A percentile compares a stretch with the other conserved stretches of the same genome.
phyloP scores from a whole-genome alignment of 164 flowering plant genomes.

The Stephania japonica region DNA sequence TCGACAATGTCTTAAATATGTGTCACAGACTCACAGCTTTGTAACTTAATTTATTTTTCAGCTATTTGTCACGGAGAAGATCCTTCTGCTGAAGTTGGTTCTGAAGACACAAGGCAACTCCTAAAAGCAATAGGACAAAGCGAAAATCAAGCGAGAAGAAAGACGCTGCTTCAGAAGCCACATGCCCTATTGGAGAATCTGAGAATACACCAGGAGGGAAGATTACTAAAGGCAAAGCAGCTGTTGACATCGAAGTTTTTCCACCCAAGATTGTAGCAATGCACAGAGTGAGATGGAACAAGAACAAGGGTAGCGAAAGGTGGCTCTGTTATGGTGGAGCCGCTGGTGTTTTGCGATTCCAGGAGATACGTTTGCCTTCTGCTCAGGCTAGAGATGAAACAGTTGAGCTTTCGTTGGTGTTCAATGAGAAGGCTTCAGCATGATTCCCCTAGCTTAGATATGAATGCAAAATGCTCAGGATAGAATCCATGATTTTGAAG shows the following conservation, averaged over 20 bases:
- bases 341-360: constrained; percentile 76
- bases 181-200: constrained; percentile 10
- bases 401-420: not conserved
- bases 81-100: constrained; percentile 19
- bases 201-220: constrained; percentile 9
- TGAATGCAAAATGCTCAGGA: not conserved
- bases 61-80: constrained; percentile 42
- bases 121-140: constrained; percentile 9
- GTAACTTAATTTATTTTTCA: constrained; percentile 21
- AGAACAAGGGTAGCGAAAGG: constrained; percentile 85
- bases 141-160: constrained; percentile 12
- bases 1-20: not conserved
- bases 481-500: no score
- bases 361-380: constrained; percentile 31
- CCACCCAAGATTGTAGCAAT: constrained; percentile 72
- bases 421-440: not conserved
- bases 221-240: constrained; percentile 9
- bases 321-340: constrained; percentile 97
- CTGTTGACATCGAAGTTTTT: constrained; percentile 28
- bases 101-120: constrained; percentile 16
- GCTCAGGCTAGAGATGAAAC: not conserved
- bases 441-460: not conserved
- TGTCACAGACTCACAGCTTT: not conserved
- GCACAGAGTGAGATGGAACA: constrained; percentile 94
- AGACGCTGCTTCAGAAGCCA: constrained; percentile 18